Conservation (phyloP, 2,329 filamentous ascomycete genomes). For the Cylindrodendrum hubeiense region DNA sequence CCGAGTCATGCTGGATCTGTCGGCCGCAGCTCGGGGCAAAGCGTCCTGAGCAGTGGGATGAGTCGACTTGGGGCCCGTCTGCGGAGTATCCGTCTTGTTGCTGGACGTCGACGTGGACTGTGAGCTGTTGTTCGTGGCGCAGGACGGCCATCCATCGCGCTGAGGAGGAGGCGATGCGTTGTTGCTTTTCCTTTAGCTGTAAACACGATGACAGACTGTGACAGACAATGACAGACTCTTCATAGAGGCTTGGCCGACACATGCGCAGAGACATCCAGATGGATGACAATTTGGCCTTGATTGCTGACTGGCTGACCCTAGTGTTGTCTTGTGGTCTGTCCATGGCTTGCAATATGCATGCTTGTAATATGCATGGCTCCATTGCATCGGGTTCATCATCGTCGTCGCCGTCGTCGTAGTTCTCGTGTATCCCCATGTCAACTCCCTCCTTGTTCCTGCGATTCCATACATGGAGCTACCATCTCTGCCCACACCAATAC, state of each 20-base stretch:
- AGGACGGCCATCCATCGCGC: background rate
- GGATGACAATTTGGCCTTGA: background rate
- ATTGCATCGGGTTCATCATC: background rate
- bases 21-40: constrained; percentile 5
- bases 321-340: background rate
- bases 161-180: background rate
- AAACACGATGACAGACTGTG: background rate
- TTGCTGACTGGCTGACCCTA: background rate
- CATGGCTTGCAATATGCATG: background rate
- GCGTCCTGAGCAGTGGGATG: background rate
- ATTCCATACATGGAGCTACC: background rate
- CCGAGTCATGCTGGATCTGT: background rate
- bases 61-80: background rate
- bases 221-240: background rate
- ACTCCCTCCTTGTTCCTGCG: background rate
- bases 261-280: background rate
- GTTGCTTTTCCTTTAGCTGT: background rate
- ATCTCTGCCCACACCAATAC: background rate
- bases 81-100: background rate
- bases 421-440: background rate
- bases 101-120: background rate
- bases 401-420: background rate
- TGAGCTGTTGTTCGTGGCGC: background rate
- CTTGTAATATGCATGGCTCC: background rate
- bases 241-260: background rate